Evolutionary conservation across 352 stramenopile species (phyloP).

Genomic region (Phytophthora foliorum): DNA sequence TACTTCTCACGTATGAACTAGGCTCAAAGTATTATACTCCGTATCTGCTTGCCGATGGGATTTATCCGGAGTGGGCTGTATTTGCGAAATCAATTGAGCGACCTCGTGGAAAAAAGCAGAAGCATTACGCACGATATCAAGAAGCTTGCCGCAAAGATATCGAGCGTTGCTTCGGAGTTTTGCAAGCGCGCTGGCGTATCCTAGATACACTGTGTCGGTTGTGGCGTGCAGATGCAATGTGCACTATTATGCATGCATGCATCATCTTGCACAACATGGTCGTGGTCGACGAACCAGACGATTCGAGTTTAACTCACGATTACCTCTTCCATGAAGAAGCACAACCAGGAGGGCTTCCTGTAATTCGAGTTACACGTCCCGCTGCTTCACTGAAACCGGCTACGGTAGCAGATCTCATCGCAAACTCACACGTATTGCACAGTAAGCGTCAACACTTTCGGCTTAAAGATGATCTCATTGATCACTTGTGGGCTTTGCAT

Average conservation of each 20-base stretch:
- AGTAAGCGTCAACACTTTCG: not conserved
- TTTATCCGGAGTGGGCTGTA: constrained; percentile 22
- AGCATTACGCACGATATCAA: constrained; percentile 10
- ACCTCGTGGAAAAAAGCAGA: constrained; percentile 2
- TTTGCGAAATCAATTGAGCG: constrained; percentile 26
- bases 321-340: not conserved
- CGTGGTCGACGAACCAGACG: constrained; percentile 14
- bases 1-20: too few species aligned
- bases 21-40: constrained; percentile 13
- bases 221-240: too few species aligned
- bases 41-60: constrained; percentile 22
- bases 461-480: not conserved
- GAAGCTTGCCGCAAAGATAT: constrained; percentile 22
- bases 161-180: constrained; percentile 21
- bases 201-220: too few species aligned
- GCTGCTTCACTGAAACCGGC: not conserved
- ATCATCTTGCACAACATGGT: constrained; percentile 29
- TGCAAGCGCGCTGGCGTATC: constrained; percentile 18
- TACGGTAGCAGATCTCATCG: not conserved
- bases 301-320: not conserved
- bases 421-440: not conserved
- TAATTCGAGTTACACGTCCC: not conserved
- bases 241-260: constrained; percentile 22
- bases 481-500: not conserved
- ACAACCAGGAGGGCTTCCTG: not conserved